These are phyloP conservation scores for Solanum peruvianum DNA, from an alignment of 257 asterid species.

Conservation along the genomic window DNA sequence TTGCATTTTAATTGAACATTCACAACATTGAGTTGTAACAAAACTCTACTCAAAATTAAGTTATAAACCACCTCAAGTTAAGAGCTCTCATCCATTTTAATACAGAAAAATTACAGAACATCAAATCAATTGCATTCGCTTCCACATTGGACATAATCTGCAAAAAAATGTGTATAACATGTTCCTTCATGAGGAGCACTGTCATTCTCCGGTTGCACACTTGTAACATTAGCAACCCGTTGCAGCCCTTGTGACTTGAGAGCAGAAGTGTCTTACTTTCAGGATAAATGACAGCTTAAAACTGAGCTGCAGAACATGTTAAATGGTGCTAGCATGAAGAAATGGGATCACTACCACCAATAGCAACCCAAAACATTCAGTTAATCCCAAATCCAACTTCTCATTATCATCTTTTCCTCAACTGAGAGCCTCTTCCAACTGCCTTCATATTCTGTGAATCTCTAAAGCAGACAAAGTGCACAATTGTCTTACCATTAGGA, in stretches of 20 bases:
- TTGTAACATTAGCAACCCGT: neutral
- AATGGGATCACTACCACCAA: neutral
- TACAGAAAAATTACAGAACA: neutral
- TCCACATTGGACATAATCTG: neutral
- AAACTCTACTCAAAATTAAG: neutral
- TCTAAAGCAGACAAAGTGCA: constrained; percentile 82
- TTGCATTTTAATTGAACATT: neutral
- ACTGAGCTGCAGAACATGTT: neutral
- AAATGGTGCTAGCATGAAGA: neutral
- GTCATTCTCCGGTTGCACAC: neutral
- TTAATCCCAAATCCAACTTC: neutral
- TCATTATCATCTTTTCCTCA: constrained; percentile 37
- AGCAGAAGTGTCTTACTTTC: neutral
- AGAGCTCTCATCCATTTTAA: neutral
- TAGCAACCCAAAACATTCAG: neutral
- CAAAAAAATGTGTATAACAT: neutral
- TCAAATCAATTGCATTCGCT: neutral
- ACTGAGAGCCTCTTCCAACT: constrained; percentile 39
- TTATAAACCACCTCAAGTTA: neutral
- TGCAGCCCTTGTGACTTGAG: neutral
- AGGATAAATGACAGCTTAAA: neutral
- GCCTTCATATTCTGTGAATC: constrained; percentile 93
- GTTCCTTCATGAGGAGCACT: neutral
- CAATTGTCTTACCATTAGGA: constrained; percentile 83
- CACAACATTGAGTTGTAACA: neutral